These are phyloP conservation scores for Fusarium burgessii DNA, from an alignment of 2,329 filamentous ascomycete species.

Conservation along the genomic window DNA sequence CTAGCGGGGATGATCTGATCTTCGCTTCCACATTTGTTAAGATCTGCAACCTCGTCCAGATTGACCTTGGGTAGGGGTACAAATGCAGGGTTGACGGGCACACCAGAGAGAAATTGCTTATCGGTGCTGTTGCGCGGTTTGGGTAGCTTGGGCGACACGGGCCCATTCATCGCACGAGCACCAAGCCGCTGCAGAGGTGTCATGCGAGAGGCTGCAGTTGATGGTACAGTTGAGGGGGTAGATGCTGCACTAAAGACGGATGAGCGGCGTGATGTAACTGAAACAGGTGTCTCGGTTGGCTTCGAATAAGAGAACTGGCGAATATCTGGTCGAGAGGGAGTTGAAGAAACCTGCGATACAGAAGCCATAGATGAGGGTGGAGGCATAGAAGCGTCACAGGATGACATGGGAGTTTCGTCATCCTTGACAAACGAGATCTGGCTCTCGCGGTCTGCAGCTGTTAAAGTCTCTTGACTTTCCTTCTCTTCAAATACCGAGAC, in stretches of 20 bases:
- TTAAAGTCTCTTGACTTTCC: constrained; percentile 46
- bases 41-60: constrained; percentile 63
- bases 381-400: constrained; percentile 46
- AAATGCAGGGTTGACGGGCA: constrained; percentile 65
- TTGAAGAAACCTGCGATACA: constrained; percentile 40
- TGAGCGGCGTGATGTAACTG: constrained; percentile 51
- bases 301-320: constrained; percentile 52
- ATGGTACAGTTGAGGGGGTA: constrained; percentile 57
- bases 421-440: constrained; percentile 41
- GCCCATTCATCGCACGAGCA: constrained; percentile 54
- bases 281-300: constrained; percentile 51
- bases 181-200: constrained; percentile 68
- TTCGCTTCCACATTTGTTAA: constrained; percentile 66
- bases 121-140: constrained; percentile 45
- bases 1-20: constrained; percentile 68
- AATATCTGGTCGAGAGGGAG: constrained; percentile 50
- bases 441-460: constrained; percentile 33
- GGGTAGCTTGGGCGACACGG: constrained; percentile 47
- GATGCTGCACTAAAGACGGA: constrained; percentile 53
- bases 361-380: constrained; percentile 45
- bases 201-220: constrained; percentile 58
- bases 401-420: constrained; percentile 40
- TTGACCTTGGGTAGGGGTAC: constrained; percentile 68
- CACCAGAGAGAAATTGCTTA: constrained; percentile 48
- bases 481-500: constrained; percentile 61